phyloP scores from a whole-genome alignment of 805 yeast species.

The Pichia kluyveri region DNA sequence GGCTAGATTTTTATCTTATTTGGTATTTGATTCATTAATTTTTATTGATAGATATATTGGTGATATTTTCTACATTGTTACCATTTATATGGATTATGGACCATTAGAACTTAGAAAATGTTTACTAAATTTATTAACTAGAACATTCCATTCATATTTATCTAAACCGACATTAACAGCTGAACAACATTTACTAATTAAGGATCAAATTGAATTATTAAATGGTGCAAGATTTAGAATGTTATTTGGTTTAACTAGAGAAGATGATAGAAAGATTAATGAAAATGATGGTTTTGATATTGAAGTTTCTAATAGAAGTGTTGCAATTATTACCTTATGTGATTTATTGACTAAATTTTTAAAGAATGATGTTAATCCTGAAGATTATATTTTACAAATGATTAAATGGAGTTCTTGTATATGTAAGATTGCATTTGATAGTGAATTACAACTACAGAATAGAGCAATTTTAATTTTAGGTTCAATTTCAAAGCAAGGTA shows the following conservation, averaged over 20 bases:
- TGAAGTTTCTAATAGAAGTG: constrained; percentile 32
- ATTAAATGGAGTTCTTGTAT: constrained; percentile 58
- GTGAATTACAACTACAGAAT: constrained; percentile 51
- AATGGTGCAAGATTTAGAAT: constrained; percentile 59
- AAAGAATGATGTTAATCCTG: constrained; percentile 36
- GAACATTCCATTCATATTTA: constrained; percentile 61
- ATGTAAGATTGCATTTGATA: constrained; percentile 49
- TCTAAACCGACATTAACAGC: constrained; percentile 44
- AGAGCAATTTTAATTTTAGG: constrained; percentile 66
- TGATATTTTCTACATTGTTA: constrained; percentile 59
- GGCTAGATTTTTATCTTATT: constrained; percentile 50
- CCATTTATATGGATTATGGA: constrained; percentile 48
- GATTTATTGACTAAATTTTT: constrained; percentile 45
- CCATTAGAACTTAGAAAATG: constrained; percentile 49
- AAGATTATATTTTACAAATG: constrained; percentile 47
- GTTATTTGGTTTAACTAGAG: constrained; percentile 62
- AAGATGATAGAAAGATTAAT: constrained; percentile 25
- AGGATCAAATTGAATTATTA: constrained; percentile 36
- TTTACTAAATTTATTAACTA: constrained; percentile 52
- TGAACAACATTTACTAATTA: constrained; percentile 32
- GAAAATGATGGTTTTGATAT: constrained; percentile 14
- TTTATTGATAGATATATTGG: constrained; percentile 59
- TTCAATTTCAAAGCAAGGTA: constrained; percentile 52
- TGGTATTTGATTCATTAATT: constrained; percentile 62
- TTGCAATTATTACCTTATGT: constrained; percentile 51